Evolutionary conservation across 192 early-diverging fungal genomes (phyloP), one percentile per base, ranked within the genome.

Genomic region (Coemansia sp.): DNA sequence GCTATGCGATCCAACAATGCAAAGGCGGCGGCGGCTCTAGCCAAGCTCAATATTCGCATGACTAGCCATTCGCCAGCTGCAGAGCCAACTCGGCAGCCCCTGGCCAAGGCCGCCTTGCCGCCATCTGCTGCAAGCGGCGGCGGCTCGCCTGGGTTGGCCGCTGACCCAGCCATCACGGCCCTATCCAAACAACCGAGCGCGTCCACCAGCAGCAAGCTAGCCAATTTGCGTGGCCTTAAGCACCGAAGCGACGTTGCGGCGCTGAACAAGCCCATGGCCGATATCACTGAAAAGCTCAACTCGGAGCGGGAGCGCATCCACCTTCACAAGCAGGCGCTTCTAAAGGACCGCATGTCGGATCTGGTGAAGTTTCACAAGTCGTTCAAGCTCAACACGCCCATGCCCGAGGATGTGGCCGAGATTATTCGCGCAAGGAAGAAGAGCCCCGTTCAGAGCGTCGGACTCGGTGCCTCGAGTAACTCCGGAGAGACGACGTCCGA

Each of bases 371-470:
- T 93, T 62, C 86, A 89, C 53, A 70, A 83, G 60, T 81, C 69
- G 3, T 89, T 95, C 53, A 88, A 89, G 73, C 79, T 95, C 15
- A 85, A 85, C 51, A 82, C 82, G 9, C 90, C 92, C 6, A 84
- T 92, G 54, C 92, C 92, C 0, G 77, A 82, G 21, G 92, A 95
- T 60, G 68, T 94, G 23, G 80, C 85, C 18, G 85, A 88, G 38
- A 87, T 94, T 26, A 60, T 93, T 37, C 72, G 84, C 2, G 85
- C 72, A 49, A 81, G 70, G 45, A 70, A 81, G 56, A 66, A 73
- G 52, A 30, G 46, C 51, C 25, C 26, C 5, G 25, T 36, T 5
- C 58, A 61, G 50, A 41, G 46, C 51, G 30, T 15, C 40, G 57
- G 58, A 40, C 36, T 47, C 6, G 52, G 49, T 34, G 48, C 17